Conservation (phyloP, 78 protist species). For the Capsaspora owczarzaki region DNA sequence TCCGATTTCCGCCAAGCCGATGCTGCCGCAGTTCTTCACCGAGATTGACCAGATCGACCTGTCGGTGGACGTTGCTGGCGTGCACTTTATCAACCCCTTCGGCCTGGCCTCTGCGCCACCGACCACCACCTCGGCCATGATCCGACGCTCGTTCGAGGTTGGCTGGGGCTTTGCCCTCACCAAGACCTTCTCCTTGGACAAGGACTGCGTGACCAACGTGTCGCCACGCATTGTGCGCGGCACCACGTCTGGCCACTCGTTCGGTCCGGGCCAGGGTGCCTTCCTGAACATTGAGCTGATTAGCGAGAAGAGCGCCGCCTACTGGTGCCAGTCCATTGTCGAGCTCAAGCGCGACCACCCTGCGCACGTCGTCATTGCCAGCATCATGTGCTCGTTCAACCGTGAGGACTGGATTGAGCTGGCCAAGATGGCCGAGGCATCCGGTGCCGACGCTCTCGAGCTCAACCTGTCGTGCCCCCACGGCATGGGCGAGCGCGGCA, state of each 20-base stretch:
- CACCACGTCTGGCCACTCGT: slow-evolving; percentile 62
- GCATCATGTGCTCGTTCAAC: slow-evolving; percentile 77
- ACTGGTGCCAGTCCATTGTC: slow-evolving; percentile 82
- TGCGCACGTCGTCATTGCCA: slow-evolving; percentile 64
- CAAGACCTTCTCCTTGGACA: slow-evolving; percentile 86
- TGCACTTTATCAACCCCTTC: slow-evolving; percentile 87
- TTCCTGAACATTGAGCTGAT: slow-evolving; percentile 93
- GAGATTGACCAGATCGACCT: slow-evolving; percentile 83
- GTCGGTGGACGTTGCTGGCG: slow-evolving; percentile 63
- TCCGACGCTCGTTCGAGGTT: slow-evolving; percentile 85
- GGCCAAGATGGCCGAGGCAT: slow-evolving; percentile 59
- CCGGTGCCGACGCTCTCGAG: slow-evolving; percentile 85
- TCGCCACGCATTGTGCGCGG: slow-evolving; percentile 79
- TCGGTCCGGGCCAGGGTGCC: slow-evolving; percentile 83
- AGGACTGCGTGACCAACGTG: slow-evolving; percentile 70
- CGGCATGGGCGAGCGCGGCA: slow-evolving; percentile 86
- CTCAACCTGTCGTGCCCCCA: slow-evolving; percentile 95
- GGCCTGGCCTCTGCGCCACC: slow-evolving; percentile 94
- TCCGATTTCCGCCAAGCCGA: slow-evolving; percentile 43
- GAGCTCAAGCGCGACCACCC: slow-evolving; percentile 86
- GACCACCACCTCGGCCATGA: slow-evolving; percentile 73
- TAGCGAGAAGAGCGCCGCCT: slow-evolving; percentile 81
- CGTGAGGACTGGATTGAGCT: slow-evolving; percentile 84
- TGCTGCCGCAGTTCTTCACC: slow-evolving; percentile 76
- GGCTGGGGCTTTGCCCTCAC: slow-evolving; percentile 98